Evolutionary conservation across 495 filamentous ascomycete genomes (phyloP).

Genomic region (Aspergillus conjunctus): DNA sequence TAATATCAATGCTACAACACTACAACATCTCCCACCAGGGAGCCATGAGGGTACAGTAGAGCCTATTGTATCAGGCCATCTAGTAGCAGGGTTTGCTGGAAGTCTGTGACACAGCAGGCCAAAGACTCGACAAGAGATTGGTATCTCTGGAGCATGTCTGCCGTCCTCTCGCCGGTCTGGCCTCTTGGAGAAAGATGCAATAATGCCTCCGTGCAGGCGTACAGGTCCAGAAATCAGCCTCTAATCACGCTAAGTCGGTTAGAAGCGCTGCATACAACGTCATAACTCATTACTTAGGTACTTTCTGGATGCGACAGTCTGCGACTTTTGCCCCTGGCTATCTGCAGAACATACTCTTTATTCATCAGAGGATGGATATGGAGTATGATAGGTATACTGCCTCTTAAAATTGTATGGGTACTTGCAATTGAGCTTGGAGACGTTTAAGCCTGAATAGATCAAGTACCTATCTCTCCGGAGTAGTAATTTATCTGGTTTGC

Average conservation of each 20-base stretch:
- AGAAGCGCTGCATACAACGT: not conserved
- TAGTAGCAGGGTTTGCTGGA: not conserved
- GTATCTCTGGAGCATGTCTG: not conserved
- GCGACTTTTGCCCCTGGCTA: conserved; percentile 1
- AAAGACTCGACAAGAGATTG: conserved; percentile 20
- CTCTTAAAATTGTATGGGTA: too few relatives aligned
- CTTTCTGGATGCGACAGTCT: too few relatives aligned
- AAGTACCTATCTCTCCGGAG: too few relatives aligned
- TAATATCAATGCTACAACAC: not conserved
- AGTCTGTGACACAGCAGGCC: conserved; percentile 19
- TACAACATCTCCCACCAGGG: not conserved
- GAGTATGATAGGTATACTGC: not conserved
- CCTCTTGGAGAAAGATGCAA: not conserved
- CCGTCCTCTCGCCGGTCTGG: not conserved
- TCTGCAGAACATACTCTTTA: conserved; percentile 16
- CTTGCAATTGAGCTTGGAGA: too few relatives aligned
- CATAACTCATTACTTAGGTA: not conserved
- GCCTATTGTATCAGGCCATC: conserved; percentile 12
- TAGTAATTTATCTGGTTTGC: too few relatives aligned
- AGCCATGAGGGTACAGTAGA: not conserved
- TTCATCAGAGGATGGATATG: not conserved
- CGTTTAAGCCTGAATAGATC: too few relatives aligned
- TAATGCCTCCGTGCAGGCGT: not conserved
- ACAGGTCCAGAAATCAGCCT: not conserved
- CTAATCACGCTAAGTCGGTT: not conserved